Conservation (phyloP, 352 stramenopile genomes). For the Peronospora destructor region DNA sequence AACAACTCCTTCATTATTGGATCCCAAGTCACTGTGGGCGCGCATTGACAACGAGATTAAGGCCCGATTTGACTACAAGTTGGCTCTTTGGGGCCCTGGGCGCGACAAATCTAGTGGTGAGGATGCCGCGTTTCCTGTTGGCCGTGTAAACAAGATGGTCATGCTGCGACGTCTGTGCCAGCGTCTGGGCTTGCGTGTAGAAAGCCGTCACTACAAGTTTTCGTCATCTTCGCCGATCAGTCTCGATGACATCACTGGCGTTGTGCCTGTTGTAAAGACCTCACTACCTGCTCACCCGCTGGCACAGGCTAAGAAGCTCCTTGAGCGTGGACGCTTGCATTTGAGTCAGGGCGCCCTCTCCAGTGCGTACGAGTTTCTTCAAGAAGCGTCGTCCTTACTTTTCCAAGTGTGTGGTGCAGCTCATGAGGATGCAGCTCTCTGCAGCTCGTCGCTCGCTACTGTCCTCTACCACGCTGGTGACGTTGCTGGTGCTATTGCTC, state of each 20-base stretch:
- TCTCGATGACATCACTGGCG: conserved; percentile 87
- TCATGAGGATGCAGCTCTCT: conserved; percentile 90
- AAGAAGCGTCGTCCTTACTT: conserved; percentile 89
- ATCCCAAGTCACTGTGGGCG: conserved; percentile 46
- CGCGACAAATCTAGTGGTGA: conserved; percentile 14
- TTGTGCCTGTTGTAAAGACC: conserved; percentile 93
- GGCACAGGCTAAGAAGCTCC: conserved; percentile 67
- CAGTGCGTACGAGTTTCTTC: conserved; percentile 76
- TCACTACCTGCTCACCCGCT: conserved; percentile 75
- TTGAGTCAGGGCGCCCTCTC: conserved; percentile 68
- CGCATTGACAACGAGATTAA: conserved; percentile 57
- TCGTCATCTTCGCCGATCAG: conserved; percentile 66
- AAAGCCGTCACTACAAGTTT: conserved; percentile 88
- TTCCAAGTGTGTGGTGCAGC: conserved; percentile 90
- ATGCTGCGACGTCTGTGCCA: conserved; percentile 92
- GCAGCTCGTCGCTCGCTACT: conserved; percentile 87
- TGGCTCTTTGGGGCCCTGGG: conserved; percentile 57
- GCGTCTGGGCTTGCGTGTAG: conserved; percentile 86
- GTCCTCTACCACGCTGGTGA: conserved; percentile 91
- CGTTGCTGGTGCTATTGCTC: conserved; percentile 76
- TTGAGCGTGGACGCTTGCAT: conserved; percentile 85
- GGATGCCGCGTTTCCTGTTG: conserved; percentile 16
- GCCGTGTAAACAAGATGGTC: conserved; percentile 64
- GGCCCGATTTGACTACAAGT: conserved; percentile 70
- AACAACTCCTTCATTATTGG: conserved; percentile 25